A percentile compares a stretch with the other conserved stretches of the same genome.
Conservation (phyloP, 1,139 yeast genomes). For the Nakaseomyces kungkrabaensis region DNA sequence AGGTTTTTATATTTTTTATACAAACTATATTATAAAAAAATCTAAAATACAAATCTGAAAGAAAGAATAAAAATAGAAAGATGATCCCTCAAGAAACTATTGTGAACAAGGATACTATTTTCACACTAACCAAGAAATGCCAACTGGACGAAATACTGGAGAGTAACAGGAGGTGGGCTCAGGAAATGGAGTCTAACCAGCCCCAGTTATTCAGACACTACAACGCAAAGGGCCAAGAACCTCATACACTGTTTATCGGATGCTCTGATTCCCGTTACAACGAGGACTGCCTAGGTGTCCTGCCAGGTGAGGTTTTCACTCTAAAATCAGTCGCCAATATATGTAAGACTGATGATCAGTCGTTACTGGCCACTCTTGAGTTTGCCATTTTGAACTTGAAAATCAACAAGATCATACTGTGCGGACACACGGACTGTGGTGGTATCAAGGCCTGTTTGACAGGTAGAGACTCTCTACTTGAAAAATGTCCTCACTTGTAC, state of each 20-base stretch:
- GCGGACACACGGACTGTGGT: slow-evolving; percentile 99
- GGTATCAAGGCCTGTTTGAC: slow-evolving; percentile 85
- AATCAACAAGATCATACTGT: slow-evolving; percentile 73
- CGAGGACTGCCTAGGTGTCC: slow-evolving; percentile 65
- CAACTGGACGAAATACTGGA: slow-evolving; percentile 53
- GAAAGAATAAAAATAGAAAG: neutral
- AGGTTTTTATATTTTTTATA: neutral
- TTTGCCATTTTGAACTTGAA: slow-evolving; percentile 83
- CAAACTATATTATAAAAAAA: neutral
- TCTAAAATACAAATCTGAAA: neutral
- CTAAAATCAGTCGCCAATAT: slow-evolving; percentile 88
- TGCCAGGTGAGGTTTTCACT: slow-evolving; percentile 93
- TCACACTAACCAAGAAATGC: slow-evolving; percentile 48
- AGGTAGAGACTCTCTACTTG: slow-evolving; percentile 45
- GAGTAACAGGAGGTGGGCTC: slow-evolving; percentile 62
- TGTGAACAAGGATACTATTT: slow-evolving; percentile 32
- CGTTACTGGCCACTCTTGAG: slow-evolving; percentile 76
- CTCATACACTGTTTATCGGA: slow-evolving; percentile 93
- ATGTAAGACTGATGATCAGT: slow-evolving; percentile 59
- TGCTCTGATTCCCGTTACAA: slow-evolving; percentile 92
- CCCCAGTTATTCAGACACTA: slow-evolving; percentile 54
- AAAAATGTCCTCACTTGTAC: slow-evolving; percentile 26
- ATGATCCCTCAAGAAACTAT: neutral
- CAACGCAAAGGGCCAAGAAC: slow-evolving; percentile 79
- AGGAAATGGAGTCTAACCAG: slow-evolving; percentile 45